Evolutionary conservation across 2,329 filamentous ascomycete genomes (phyloP).

Genomic region (Sporothrix pseudoabietina): DNA sequence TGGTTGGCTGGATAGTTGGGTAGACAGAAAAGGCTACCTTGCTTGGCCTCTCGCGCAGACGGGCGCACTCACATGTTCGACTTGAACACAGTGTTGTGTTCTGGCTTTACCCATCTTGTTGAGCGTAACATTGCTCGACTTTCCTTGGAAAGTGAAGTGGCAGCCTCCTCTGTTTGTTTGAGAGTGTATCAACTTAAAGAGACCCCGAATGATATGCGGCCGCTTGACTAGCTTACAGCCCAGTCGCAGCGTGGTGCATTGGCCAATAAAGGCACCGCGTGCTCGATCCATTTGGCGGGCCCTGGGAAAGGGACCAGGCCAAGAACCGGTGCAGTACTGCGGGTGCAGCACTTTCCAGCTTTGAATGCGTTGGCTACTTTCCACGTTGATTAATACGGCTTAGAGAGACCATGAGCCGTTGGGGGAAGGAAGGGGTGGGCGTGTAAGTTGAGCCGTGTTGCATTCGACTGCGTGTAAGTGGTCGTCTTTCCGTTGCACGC

Average conservation of each 20-base stretch:
- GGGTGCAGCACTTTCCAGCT: neutral
- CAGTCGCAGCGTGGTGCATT: constrained; percentile 26
- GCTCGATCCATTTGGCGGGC: constrained; percentile 31
- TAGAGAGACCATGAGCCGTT: neutral
- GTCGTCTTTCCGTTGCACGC: neutral
- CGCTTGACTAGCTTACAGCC: neutral
- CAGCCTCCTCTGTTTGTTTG: neutral
- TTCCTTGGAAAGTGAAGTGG: neutral
- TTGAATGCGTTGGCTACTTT: neutral
- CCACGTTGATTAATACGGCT: constrained; percentile 10
- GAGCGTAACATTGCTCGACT: neutral
- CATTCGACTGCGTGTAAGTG: neutral
- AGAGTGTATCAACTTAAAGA: neutral
- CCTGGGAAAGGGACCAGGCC: constrained; percentile 1
- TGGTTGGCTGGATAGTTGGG: constrained; percentile 11
- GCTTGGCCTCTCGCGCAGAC: constrained; percentile 4
- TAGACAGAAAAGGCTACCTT: neutral
- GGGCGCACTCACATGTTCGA: constrained; percentile 16
- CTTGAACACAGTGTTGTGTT: neutral
- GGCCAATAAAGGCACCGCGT: constrained; percentile 35
- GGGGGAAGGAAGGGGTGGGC: neutral
- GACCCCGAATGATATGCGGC: constrained; percentile 14
- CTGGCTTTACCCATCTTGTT: neutral
- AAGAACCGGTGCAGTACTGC: neutral
- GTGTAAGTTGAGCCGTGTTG: neutral